Evolutionary conservation across 1,284 basidiomycete genomes (phyloP), one percentile per base, ranked within the genome.

Genomic region (Pterula multifida): DNA sequence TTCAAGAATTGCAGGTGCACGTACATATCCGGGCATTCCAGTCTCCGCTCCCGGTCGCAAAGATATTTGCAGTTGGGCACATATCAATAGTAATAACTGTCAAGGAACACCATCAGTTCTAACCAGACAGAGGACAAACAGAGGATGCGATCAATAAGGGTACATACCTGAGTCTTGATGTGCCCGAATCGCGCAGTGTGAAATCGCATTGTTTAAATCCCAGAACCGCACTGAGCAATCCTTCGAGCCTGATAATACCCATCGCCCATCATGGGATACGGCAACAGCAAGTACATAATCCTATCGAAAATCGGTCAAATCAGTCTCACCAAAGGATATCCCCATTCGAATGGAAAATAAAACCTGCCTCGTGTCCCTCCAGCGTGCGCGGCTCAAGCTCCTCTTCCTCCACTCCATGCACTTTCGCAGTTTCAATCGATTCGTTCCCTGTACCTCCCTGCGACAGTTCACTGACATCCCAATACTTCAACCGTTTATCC

Each of bases 141-240:
- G 49, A 32, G 49, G 45, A 45, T 12, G 19, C n/a, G 51, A 36
- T 39, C 36, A 19, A 28, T 36, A 36, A 49, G 47, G 36, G 26
- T 42, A 62, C 73, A 45, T 50, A 81, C 75, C 82, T 36, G 85
- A 85, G 63, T 93, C 93, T 66, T 90, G 92, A 66, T 94, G 90
- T 1, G 90, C 90, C 64, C 91, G 88, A 3, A 95, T 68, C 71
- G 90, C 83, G 56, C 89, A 81, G 61, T 92, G 89, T 39, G 85
- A 77, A 55, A 81, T 76, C 1, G 80, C 86, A 3, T 75, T 79
- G 53, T 72, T 71, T 15, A 85, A 78, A 60, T 94, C 87, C 90
- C 90, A 95, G 62, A 92, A 87, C 63, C 88, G 83, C 32, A 95
- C 88, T 1, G 84, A 82, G 21, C 90, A 79, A 65, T 96, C 92